Base-by-base conservation (phyloP, 2,329 filamentous ascomycete genomes). In the Calonectria hongkongensis region DNA sequence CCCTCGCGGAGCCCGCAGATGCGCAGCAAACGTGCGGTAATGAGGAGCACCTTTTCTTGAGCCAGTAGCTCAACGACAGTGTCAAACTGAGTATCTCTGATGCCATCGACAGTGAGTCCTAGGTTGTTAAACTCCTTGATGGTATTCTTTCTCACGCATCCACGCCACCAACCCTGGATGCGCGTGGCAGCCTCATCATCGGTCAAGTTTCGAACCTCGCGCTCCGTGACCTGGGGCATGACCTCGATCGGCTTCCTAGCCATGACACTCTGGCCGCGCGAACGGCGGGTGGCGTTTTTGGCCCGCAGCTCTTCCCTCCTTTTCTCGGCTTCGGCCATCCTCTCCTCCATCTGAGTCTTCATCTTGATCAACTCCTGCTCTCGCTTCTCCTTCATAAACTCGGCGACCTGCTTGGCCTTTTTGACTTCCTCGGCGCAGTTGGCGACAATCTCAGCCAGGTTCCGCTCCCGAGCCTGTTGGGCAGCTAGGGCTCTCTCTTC, bases 361-460 rank as follows among this genome's bases (percentile, higher is more conserved):
- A 94, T 88, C 79, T 92, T 92, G 77, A 88, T 89, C 70, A 94
- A 89, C 75, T 96, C 93, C 70, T 92, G 92, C 80, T 95, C 93
- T 75, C 94, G 92, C 82, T 93, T 93, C 85, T 94, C 93, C 84
- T 95, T 95, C 87, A 94, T 95, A 71, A 90, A 92, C 82, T 95
- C 94, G 16, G 94, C 94, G n/a, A 96, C 89, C 64, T 94, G 93
- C 86, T 96, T 96, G 66, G 94, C 94, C 75, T 94, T 90, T 81
- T 94, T 92, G 18, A 97, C 94, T 82, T 97, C 94, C 83, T 95
- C 94, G 25, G 94, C 94, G 81, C 94, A 96, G 73, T 91, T 89
- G 62, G 94, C 93, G 4, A 94, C 94, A 51, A 96, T 95, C 82
- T 96, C 94, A 10, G 94, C 94, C 21, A 97, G 85, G 78, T 96